Percentiles rank a stretch among this genome's conserved stretches.
phyloP scores from a whole-genome alignment of 129 eudicot species.

The Ambrosia trifida region DNA sequence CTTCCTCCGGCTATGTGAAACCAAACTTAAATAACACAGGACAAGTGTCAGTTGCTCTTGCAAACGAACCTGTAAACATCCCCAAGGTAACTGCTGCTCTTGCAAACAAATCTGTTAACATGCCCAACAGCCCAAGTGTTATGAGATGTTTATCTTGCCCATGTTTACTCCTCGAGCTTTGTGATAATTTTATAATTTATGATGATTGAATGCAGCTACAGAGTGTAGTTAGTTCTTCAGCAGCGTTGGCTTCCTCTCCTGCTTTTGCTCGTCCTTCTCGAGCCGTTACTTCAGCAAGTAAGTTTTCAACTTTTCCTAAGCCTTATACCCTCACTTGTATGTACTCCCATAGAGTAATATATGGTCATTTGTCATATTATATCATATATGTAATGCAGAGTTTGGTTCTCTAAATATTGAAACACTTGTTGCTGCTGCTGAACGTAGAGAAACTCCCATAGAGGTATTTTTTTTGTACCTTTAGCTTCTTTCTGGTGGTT shows the following conservation, averaged over 20 bases:
- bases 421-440: slow-evolving; percentile 98
- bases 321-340: background rate
- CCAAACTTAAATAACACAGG: slow-evolving; percentile 41
- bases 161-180: background rate
- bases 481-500: background rate
- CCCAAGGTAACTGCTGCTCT: slow-evolving; percentile 58
- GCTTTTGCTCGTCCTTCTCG: slow-evolving; percentile 65
- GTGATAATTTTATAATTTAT: background rate
- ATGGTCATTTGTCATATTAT: slow-evolving; percentile 1
- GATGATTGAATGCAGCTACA: slow-evolving; percentile 46
- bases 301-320: background rate
- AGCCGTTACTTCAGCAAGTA: slow-evolving; percentile 64
- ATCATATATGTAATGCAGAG: slow-evolving; percentile 40
- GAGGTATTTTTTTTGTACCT: slow-evolving; percentile 52
- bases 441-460: slow-evolving; percentile 87
- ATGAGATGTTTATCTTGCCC: background rate
- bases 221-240: slow-evolving; percentile 44
- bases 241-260: slow-evolving; percentile 58
- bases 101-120: slow-evolving; percentile 44
- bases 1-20: slow-evolving; percentile 47
- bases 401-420: slow-evolving; percentile 92
- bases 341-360: background rate
- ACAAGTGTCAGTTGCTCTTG: slow-evolving; percentile 46
- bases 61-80: slow-evolving; percentile 49
- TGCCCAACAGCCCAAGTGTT: slow-evolving; percentile 30